Base-by-base conservation (phyloP, 257 asterid genomes). In the Nicotiana noctiflora region DNA sequence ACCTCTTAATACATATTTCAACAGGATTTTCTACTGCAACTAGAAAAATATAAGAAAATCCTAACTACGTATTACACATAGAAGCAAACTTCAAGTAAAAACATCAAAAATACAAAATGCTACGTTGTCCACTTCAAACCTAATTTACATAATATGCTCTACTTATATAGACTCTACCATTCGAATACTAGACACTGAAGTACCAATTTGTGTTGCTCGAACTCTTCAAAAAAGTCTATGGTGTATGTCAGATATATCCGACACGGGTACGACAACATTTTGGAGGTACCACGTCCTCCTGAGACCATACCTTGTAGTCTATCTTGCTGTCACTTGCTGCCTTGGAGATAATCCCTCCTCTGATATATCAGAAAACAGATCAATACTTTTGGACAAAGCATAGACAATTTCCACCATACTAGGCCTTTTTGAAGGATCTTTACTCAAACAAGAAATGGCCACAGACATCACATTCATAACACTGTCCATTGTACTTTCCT, bases 401-500 rank as follows among this genome's bases (percentile, higher is more conserved):
- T 96, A 96, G 49, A 96, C 99, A 76, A 96, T 92, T 25, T 96
- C 99, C 82, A 96, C 92, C 98, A 94, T 96, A 61, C 88, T 88
- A 64, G 98, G 99, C 88, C 99, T 90, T 81, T 81, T 94, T 15
- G 87, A 85, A 2, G 99, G 97, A 84, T 96, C 98, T 85, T 78
- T 87, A 55, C 81, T 81, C 88, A 96, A 59, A 78, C 98, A 94
- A 61, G 98, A 96, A 19, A 91, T 57, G 1, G 93, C 96, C 55
- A 92, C 90, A 1, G 89, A 80, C 94, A 91, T 84, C 46, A 90
- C 97, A 56, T 88, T 85, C 85, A 74, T 14, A 34, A 90, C 93
- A 72, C 97, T 87, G 64, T 91, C 98, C 89, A 85, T 84, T 59
- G 89, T 63, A 63, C 84, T 32, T 2, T 90, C 72, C 75, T 94